Evolutionary conservation across 768 basidiomycete species (phyloP).

Genomic region (Agrocybe chaxingu): DNA sequence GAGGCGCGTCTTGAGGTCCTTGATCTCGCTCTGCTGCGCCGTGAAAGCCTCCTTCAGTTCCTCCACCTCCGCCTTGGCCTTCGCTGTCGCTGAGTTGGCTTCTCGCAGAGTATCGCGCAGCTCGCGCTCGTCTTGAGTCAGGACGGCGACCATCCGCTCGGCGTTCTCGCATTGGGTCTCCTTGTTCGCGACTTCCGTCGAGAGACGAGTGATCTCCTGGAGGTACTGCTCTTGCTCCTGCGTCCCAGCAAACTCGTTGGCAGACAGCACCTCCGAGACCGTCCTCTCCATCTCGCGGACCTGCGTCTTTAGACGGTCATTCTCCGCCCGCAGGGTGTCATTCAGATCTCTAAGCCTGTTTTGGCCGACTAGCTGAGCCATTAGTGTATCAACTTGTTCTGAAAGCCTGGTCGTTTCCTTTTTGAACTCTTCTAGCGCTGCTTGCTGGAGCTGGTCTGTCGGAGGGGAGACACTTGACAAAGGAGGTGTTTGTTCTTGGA

Average conservation of each 20-base stretch:
- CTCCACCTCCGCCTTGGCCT: slow-evolving; percentile 19
- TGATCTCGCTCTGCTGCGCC: slow-evolving; percentile 25
- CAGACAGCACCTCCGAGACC: slow-evolving; percentile 22
- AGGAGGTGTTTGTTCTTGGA: slow-evolving; percentile 6
- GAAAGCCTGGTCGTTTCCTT: slow-evolving; percentile 25
- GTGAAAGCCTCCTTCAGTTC: slow-evolving; percentile 20
- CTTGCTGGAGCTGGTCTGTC: slow-evolving; percentile 13
- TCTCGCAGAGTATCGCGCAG: slow-evolving; percentile 22
- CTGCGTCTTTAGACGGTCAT: slow-evolving; percentile 21
- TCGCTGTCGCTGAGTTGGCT: slow-evolving; percentile 18
- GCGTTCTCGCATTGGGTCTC: slow-evolving; percentile 27
- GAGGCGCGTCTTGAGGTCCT: slow-evolving; percentile 24
- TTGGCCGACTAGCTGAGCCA: slow-evolving; percentile 23
- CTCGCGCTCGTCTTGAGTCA: slow-evolving; percentile 23
- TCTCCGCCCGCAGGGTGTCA: slow-evolving; percentile 21
- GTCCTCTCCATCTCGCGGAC: slow-evolving; percentile 27
- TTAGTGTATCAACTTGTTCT: slow-evolving; percentile 24
- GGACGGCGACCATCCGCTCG: slow-evolving; percentile 26
- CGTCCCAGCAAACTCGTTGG: slow-evolving; percentile 20
- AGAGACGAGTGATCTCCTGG: slow-evolving; percentile 24
- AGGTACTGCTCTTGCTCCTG: slow-evolving; percentile 26
- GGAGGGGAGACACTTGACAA: slow-evolving; percentile 6
- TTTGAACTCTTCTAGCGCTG: slow-evolving; percentile 22
- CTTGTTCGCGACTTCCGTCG: slow-evolving; percentile 19
- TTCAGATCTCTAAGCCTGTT: slow-evolving; percentile 22